phyloP scores from a whole-genome alignment of 345 rosid species.

The Orychophragmus violaceus region DNA sequence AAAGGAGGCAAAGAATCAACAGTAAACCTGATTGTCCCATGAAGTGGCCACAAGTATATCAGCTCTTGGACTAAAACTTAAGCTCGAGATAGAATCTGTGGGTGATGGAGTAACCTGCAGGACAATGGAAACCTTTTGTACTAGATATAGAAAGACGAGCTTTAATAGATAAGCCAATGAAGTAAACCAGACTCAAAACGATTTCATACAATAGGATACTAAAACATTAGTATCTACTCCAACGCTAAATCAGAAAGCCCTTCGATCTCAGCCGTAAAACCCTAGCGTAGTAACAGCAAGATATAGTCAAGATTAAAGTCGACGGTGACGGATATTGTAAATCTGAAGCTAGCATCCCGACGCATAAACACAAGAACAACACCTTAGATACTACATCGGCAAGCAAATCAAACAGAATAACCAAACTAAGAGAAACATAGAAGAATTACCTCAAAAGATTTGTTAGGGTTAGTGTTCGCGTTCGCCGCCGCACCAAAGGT shows the following conservation, averaged over 20 bases:
- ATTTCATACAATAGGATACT: not conserved
- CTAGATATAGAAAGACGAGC: not conserved
- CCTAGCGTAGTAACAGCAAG: not conserved
- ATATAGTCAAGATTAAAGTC: not conserved
- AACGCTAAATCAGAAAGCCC: not conserved
- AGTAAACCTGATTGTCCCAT: slow-evolving; percentile 96
- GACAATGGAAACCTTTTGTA: not conserved
- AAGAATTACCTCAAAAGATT: slow-evolving; percentile 62
- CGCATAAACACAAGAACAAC: not conserved
- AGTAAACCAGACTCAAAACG: not conserved
- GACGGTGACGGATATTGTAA: not conserved
- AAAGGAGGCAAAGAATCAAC: not conserved
- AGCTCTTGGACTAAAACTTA: slow-evolving; percentile 89
- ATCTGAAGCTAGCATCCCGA: not conserved
- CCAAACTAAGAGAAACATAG: not conserved
- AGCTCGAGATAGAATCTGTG: slow-evolving; percentile 78
- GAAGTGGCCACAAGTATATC: slow-evolving; percentile 86
- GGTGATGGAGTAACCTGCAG: slow-evolving; percentile 84
- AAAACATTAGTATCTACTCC: not conserved
- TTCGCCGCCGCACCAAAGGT: slow-evolving; percentile 45
- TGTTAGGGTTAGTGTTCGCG: slow-evolving; percentile 64
- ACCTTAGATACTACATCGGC: not conserved
- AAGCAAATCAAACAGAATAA: not conserved
- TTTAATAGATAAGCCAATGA: not conserved
- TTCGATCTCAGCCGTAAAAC: not conserved